Base-by-base conservation (phyloP, 2,329 filamentous ascomycete species). In the Coniochaeta sp. region DNA sequence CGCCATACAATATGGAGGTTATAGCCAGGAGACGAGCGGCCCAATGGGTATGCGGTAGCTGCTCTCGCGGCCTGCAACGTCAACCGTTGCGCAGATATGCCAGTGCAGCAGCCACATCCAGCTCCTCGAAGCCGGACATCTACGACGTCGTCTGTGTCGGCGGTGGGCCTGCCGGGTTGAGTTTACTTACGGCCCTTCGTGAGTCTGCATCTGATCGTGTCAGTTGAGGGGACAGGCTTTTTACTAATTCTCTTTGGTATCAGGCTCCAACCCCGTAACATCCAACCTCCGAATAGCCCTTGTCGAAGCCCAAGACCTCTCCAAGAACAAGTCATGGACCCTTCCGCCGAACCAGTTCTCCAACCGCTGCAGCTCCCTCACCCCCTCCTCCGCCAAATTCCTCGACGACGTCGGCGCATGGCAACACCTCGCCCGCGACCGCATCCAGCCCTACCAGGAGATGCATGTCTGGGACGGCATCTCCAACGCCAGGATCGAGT, bases 391-490 rank as follows among this genome's bases (percentile, higher is more conserved):
- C 0, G 86, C 89, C n/a, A 78, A 77, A 3, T 96, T 94, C 63
- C 78, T 97, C 56, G 78, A 89, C 63, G 75, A 79, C 4, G 94
- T 95, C 55, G 94, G 92, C 31, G 91, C 87, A 48, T 97, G 92
- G 94, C 65, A 76, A 6, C 83, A 95, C 63, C 74, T 96, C 55
- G 79, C 88, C 58, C 72, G 76, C 38, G 74, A 81, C 6, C 83
- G 94, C 28, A 82, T 94, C 30, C 91, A 96, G 71, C 80, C 85
- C 1, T 99, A 96, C 68, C 85, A 95, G 54, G 88, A 92, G 61
- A 99, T 99, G 94, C 87, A 96, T 67, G 94, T 97, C 28, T 99
- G 95, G 94, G 94, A 99, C 67, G 95, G 92, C 56, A 82, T 96
- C 52, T 89, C 87, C 35, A 91, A 84, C 53, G 89, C 91, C 31